Evolutionary conservation across 2,329 filamentous ascomycete genomes (phyloP).

Genomic region (Aspergillus proliferans): DNA sequence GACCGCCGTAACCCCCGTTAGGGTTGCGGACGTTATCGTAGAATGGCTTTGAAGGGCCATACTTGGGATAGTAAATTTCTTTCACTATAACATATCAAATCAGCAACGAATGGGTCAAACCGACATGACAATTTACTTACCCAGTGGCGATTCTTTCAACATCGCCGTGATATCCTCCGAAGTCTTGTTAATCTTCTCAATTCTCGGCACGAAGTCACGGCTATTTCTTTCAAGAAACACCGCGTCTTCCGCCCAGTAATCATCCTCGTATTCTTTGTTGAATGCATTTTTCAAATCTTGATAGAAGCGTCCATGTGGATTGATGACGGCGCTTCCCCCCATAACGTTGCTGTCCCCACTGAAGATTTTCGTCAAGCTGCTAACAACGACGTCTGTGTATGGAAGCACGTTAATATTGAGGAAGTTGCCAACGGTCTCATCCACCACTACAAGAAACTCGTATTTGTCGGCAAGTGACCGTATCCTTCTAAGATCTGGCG

Average conservation of each 20-base stretch:
- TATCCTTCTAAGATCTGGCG: constrained; percentile 79
- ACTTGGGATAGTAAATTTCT: constrained; percentile 80
- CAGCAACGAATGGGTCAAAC: neutral
- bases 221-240: constrained; percentile 96
- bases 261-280: constrained; percentile 68
- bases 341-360: constrained; percentile 97
- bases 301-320: constrained; percentile 66
- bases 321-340: constrained; percentile 69
- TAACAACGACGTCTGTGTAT: constrained; percentile 84
- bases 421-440: constrained; percentile 96
- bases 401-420: constrained; percentile 91
- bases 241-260: constrained; percentile 88
- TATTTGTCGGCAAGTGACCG: constrained; percentile 71
- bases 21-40: constrained; percentile 75
- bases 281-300: constrained; percentile 60
- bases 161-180: constrained; percentile 76
- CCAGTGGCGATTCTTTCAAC: constrained; percentile 52
- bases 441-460: constrained; percentile 83
- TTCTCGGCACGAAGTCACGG: constrained; percentile 77
- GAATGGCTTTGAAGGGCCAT: constrained; percentile 58
- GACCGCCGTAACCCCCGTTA: constrained; percentile 77
- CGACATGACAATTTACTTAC: constrained; percentile 26
- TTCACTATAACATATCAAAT: constrained; percentile 54
- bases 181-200: constrained; percentile 77
- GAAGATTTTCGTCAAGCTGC: constrained; percentile 93